Evolutionary conservation across 306 rosid genomes (phyloP), one percentile per base, ranked within the genome.

Genomic region (Coriaria nepalensis): DNA sequence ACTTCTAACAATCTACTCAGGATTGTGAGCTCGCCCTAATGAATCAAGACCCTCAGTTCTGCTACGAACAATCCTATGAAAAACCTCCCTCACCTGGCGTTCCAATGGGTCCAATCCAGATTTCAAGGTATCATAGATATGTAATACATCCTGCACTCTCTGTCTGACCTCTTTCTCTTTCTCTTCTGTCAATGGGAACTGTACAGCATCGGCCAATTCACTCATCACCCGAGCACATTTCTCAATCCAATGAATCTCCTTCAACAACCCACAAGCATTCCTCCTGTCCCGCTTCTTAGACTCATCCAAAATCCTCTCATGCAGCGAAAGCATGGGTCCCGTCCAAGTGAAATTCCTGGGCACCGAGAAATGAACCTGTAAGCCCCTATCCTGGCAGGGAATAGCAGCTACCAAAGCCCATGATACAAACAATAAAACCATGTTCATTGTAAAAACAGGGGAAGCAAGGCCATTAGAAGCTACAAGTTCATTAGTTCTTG

Each of bases 331-430:
- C 67, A 88, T 50, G 5, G 95, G 76, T 35, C 67, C 75, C 2
- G 93, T 86, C 97, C 97, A 88, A 2, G 61, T 2, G 10, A 76
- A 68, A 10, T 74, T 70, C 57, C 90, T 49, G 0, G 90, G 77
- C 15, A 74, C 37, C 0, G 71, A 51, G 54, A 81, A 78, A 54
- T 84, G 88, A 34, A 81, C 75, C 49, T 77, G 75, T 9, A 88
- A 65, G 4, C 97, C 94, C 0, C 97, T 72, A 55, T 88, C 95
- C 74, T 88, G 97, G 74, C 97, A 88, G 0, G 97, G 97, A 64
- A 88, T 84, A 10, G 97, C 93, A 8, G 97, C 97, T 60, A 88
- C 97, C 41, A 88, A 66, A 15, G 78, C 82, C 97, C 95, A 88
- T 93, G 74, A 81, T 47, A 76, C 73, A 46, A 88, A 81, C 56